phyloP scores from a whole-genome alignment of 2,329 filamentous ascomycete genomes.

The Arachnomyces sp. region DNA sequence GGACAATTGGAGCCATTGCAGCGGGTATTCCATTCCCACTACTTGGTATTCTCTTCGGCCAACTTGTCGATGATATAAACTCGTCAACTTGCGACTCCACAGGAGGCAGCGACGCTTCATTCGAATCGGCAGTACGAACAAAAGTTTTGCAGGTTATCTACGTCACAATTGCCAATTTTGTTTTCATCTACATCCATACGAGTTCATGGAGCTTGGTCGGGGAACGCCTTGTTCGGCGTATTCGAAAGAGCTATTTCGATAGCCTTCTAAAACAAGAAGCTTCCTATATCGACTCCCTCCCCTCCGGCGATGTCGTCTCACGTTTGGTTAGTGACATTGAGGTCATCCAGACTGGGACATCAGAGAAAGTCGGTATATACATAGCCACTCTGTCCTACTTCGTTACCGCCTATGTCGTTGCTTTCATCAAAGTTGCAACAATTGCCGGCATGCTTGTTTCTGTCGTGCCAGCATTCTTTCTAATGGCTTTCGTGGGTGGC shows the following conservation, averaged over 20 bases:
- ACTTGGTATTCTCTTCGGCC: constrained; percentile 32
- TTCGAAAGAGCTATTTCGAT: constrained; percentile 53
- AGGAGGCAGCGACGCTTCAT: not conserved
- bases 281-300: constrained; percentile 55
- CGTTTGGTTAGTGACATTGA: constrained; percentile 59
- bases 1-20: constrained; percentile 25
- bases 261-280: constrained; percentile 54
- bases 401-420: constrained; percentile 57
- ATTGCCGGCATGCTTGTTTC: constrained; percentile 58
- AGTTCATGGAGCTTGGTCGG: constrained; percentile 57
- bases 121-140: constrained; percentile 40
- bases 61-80: constrained; percentile 33
- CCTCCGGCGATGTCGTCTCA: constrained; percentile 55
- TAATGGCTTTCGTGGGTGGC: constrained; percentile 51
- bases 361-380: constrained; percentile 61
- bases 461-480: constrained; percentile 53
- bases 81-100: constrained; percentile 8
- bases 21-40: constrained; percentile 32
- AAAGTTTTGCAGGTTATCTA: constrained; percentile 57
- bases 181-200: constrained; percentile 56
- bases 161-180: constrained; percentile 55
- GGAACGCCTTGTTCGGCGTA: constrained; percentile 53
- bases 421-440: constrained; percentile 55
- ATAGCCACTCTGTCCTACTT: constrained; percentile 58
- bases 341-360: constrained; percentile 58